Base-by-base conservation (phyloP, 768 basidiomycete genomes). In the Trametopsis cervina region DNA sequence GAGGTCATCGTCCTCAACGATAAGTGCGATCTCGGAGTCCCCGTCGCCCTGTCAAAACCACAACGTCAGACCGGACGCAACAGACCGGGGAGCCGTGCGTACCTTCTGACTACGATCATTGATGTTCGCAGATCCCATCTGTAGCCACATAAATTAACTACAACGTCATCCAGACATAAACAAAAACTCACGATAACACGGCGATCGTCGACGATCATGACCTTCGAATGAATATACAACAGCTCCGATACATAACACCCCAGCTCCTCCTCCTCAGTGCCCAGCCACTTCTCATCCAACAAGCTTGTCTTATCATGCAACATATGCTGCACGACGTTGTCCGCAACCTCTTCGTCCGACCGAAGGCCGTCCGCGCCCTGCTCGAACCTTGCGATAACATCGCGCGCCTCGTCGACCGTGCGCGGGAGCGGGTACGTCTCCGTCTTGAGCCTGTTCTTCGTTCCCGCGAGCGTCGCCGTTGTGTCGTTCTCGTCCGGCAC, bases 121-220 rank as follows among this genome's bases (percentile, higher is more conserved):
- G 55, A 94, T 61, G 63, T 97, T 98, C 13, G 95, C 93, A 36
- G 89, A 92, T 26, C 95, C 94, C 75, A 93, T 87, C 88, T 90
- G 43, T 23, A 29, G 15, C n/a, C 13, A 18, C 0, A 25, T 13
- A 33, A 15, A 15, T 33, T n/a, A n/a, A n/a, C 12, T 25, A n/a
- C 18, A 42, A 42, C 24, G 46, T 17, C 10, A 33, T 23, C 7
- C 22, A 33, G 11, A 25, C 18, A 23, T 12, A 26, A 37, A 44
- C 17, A 37, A 17, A 22, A 1, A 74, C 87, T 44, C 56, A 90
- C 89, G 54, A 98, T 90, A 39, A 96, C 92, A 27, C 83, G 74
- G 25, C 80, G 74, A 60, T 97, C 94, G 59, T 96, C 94, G 27
- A 96, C 89, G 45, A 95, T 89, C 93, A 96, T 95, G 21, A 95